Conservation (phyloP, 495 filamentous ascomycete species). For the Amorphotheca resinae region DNA sequence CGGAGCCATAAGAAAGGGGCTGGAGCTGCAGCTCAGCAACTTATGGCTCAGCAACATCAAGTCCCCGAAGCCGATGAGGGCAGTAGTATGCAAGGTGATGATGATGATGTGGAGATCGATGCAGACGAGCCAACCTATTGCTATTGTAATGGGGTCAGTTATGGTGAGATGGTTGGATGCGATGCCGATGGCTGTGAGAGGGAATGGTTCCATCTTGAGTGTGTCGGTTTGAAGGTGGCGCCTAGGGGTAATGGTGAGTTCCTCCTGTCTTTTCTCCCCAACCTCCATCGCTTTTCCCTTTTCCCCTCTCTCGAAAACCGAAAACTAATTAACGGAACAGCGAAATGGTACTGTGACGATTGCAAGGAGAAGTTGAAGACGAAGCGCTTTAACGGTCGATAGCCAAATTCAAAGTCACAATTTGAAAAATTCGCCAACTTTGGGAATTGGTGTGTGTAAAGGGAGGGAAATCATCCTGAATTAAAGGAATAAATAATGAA, state of each 20-base stretch:
- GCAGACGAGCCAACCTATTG: conserved; percentile 82
- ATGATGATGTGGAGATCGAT: conserved; percentile 59
- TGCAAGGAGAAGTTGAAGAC: conserved; percentile 61
- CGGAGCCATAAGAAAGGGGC: conserved; percentile 59
- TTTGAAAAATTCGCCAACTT: neutral
- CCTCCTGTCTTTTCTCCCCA: neutral
- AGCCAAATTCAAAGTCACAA: neutral
- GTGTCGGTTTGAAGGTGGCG: conserved; percentile 76
- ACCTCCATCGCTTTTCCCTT: neutral
- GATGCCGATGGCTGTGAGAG: conserved; percentile 74
- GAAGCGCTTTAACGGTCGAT: conserved; percentile 26
- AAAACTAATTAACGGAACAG: conserved; percentile 26
- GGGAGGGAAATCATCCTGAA: neutral
- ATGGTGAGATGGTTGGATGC: conserved; percentile 97
- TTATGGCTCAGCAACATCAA: conserved; percentile 21
- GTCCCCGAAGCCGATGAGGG: conserved; percentile 28
- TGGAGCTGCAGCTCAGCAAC: conserved; percentile 26
- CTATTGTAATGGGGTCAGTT: conserved; percentile 84
- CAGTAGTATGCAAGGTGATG: conserved; percentile 32
- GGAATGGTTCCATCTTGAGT: conserved; percentile 96
- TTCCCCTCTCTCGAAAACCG: neutral
- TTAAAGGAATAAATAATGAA: conserved; percentile 1
- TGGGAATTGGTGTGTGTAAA: neutral
- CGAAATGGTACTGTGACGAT: conserved; percentile 85
- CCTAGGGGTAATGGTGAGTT: conserved; percentile 72